Conservation (phyloP, 169 alveolate genomes). For the Ichthyophthirius multifiliis region DNA sequence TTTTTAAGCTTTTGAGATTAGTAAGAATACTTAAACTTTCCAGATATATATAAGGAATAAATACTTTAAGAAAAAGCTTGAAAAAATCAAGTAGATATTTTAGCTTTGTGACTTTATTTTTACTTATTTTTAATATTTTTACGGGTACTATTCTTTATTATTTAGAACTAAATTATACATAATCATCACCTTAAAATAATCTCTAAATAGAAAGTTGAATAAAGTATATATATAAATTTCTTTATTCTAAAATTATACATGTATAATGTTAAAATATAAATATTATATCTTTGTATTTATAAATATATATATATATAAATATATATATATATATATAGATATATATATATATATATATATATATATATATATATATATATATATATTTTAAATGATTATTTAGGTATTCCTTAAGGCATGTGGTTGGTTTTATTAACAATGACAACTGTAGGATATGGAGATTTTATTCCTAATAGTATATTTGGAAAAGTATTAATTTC, state of each 20-base stretch:
- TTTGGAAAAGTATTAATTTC: background rate
- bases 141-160: background rate
- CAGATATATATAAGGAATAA: background rate
- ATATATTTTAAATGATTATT: no score
- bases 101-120: background rate
- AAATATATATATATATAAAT: no score
- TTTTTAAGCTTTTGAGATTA: background rate
- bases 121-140: background rate
- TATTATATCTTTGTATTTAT: no score
- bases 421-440: background rate
- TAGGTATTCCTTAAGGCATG: background rate
- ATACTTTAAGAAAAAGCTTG: background rate
- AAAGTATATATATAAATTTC: no score
- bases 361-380: no score
- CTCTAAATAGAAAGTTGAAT: background rate
- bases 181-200: no score
- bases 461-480: background rate
- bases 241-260: background rate
- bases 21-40: background rate
- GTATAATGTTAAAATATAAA: no score
- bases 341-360: no score
- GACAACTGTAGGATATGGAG: conserved; percentile 2
- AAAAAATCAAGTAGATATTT: background rate
- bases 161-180: no score
- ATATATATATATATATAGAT: no score